A percentile compares a stretch with the other conserved stretches of the same genome.
Conservation (phyloP, 441 rosid species). For the Euphorbia celastroides region DNA sequence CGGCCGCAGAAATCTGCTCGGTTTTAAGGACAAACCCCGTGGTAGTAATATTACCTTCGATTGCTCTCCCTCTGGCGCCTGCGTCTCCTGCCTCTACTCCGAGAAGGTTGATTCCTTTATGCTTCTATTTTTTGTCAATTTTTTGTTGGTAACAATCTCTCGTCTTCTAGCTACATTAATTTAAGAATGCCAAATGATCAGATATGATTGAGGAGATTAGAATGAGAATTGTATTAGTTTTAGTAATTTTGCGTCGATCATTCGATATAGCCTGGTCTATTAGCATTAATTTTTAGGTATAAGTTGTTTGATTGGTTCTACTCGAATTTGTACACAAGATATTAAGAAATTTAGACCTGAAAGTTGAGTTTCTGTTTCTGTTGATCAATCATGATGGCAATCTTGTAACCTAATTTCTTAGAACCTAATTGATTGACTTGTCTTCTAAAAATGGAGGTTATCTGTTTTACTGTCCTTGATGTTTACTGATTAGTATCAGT, state of each 20-base stretch:
- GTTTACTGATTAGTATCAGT: neutral
- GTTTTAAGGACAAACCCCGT: slow-evolving; percentile 57
- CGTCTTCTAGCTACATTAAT: neutral
- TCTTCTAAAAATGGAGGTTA: neutral
- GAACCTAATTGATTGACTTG: neutral
- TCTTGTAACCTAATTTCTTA: neutral
- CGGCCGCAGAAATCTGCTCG: slow-evolving; percentile 25
- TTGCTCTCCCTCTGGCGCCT: slow-evolving; percentile 89
- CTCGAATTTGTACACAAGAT: neutral
- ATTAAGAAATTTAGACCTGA: neutral
- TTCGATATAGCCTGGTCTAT: neutral
- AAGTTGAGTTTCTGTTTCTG: neutral
- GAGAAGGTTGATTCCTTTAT: slow-evolving; percentile 13
- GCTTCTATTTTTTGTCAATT: neutral
- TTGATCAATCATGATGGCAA: neutral
- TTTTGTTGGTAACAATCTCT: neutral
- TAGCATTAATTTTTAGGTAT: neutral
- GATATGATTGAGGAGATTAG: neutral
- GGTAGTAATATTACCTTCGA: slow-evolving; percentile 67
- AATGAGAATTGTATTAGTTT: neutral
- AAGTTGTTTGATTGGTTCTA: neutral
- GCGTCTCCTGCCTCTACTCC: slow-evolving; percentile 52
- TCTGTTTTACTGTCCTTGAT: neutral
- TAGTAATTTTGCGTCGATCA: neutral
- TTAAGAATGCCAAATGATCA: neutral